These are phyloP conservation scores for Ascochyta lentis DNA, from an alignment of 2,329 filamentous ascomycete genomes.

Conservation along the genomic window DNA sequence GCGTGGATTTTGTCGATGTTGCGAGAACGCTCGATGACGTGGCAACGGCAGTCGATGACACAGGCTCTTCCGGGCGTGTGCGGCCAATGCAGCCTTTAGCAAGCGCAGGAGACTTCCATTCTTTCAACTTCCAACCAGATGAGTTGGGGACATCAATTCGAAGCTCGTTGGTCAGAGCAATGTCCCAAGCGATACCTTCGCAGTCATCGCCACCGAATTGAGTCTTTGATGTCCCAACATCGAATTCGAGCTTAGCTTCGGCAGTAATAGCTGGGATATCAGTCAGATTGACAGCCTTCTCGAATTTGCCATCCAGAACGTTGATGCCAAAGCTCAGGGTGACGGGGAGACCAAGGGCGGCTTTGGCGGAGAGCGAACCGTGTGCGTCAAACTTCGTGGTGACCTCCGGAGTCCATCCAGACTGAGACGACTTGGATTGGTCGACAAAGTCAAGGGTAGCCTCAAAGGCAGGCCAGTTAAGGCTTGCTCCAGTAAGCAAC, in stretches of 20 bases:
- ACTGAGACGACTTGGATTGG: slow-evolving; percentile 9
- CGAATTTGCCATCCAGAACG: slow-evolving; percentile 5
- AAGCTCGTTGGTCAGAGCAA: slow-evolving; percentile 13
- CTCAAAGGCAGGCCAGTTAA: slow-evolving; percentile 13
- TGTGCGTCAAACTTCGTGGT: slow-evolving; percentile 12
- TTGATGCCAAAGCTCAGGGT: slow-evolving; percentile 13
- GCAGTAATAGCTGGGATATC: slow-evolving; percentile 14
- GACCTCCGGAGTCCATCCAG: slow-evolving; percentile 13
- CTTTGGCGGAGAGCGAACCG: slow-evolving; percentile 10
- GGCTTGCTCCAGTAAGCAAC: slow-evolving; percentile 9
- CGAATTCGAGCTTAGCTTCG: slow-evolving; percentile 13
- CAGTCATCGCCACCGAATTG: slow-evolving; percentile 12
- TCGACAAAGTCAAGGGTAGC: slow-evolving; percentile 12
- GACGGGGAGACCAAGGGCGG: slow-evolving; percentile 12
- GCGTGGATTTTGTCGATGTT: not conserved
- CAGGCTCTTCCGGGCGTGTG: slow-evolving; percentile 1
- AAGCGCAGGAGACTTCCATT: slow-evolving; percentile 7
- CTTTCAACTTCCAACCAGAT: slow-evolving; percentile 6
- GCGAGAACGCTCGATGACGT: not conserved
- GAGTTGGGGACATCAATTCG: slow-evolving; percentile 9
- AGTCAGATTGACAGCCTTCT: slow-evolving; percentile 12
- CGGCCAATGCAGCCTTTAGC: slow-evolving; percentile 15
- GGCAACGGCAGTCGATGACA: not conserved
- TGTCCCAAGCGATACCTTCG: slow-evolving; percentile 14
- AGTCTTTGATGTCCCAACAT: slow-evolving; percentile 9